Conservation (phyloP, 2,329 filamentous ascomycete species). For the Colletotrichum truncatum region DNA sequence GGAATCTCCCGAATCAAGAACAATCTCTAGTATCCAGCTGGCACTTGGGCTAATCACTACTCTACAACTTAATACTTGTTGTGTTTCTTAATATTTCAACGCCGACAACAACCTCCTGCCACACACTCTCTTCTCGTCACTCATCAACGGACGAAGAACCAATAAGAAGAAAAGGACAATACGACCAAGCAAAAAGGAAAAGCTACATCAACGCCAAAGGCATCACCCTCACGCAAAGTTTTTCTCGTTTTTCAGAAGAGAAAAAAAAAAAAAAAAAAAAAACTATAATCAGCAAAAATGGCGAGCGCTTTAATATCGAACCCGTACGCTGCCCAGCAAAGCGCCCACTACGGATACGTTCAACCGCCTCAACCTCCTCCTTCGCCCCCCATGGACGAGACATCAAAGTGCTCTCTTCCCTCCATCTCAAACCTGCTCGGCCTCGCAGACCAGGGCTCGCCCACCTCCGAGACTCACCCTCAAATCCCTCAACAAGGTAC, state of each 20-base stretch:
- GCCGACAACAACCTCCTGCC: slow-evolving; percentile 12
- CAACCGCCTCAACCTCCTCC: slow-evolving; percentile 70
- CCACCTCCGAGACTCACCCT: slow-evolving; percentile 64
- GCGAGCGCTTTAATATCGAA: slow-evolving; percentile 43
- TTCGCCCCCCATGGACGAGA: slow-evolving; percentile 79
- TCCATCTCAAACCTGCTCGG: slow-evolving; percentile 93
- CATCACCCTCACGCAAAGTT: too few species aligned
- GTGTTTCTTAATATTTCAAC: slow-evolving; percentile 36
- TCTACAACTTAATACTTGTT: slow-evolving; percentile 36
- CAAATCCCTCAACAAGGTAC: slow-evolving; percentile 39
- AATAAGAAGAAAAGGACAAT: slow-evolving; percentile 10
- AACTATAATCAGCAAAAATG: slow-evolving; percentile 30
- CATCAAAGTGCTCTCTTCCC: slow-evolving; percentile 83
- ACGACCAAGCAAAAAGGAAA: background rate
- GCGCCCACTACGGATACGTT: slow-evolving; percentile 59
- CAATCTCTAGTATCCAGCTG: slow-evolving; percentile 40
- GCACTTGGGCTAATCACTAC: slow-evolving; percentile 43
- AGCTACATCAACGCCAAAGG: slow-evolving; percentile 2
- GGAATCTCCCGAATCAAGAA: slow-evolving; percentile 38
- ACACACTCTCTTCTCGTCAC: slow-evolving; percentile 17
- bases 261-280: too few species aligned
- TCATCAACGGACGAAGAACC: slow-evolving; percentile 21
- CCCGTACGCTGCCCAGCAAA: slow-evolving; percentile 55
- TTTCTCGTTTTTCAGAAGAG: too few species aligned
- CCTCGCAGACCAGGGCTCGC: slow-evolving; percentile 77